A percentile compares a stretch with the other conserved stretches of the same genome.
Evolutionary conservation across 2,329 filamentous ascomycete species (phyloP).

Genomic region (Pseudogymnoascus sp.): DNA sequence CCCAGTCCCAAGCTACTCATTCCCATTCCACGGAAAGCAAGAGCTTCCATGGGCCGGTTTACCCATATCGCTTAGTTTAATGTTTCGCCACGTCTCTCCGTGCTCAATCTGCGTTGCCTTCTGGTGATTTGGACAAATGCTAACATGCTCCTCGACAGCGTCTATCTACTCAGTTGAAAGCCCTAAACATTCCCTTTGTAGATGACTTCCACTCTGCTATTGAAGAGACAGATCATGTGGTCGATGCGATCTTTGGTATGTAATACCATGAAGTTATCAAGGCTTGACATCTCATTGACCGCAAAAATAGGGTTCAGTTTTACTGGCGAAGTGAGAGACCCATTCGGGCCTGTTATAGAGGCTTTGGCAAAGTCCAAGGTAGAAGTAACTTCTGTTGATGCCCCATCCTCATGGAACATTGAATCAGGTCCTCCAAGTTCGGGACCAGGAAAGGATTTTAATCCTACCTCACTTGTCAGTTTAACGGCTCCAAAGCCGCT

Average conservation of each 20-base stretch:
- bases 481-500: conserved; percentile 91
- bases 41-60: neutral
- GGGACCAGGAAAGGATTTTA: conserved; percentile 73
- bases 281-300: conserved; percentile 15
- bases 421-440: conserved; percentile 72
- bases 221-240: conserved; percentile 65
- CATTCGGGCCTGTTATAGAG: conserved; percentile 76
- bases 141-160: conserved; percentile 47
- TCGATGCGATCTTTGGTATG: conserved; percentile 88
- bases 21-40: neutral
- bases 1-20: neutral
- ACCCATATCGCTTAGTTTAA: conserved; percentile 13
- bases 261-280: conserved; percentile 11
- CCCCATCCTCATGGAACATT: conserved; percentile 91
- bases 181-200: conserved; percentile 76
- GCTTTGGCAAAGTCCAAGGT: conserved; percentile 66
- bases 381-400: conserved; percentile 84
- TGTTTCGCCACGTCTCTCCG: neutral
- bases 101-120: neutral
- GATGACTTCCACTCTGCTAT: conserved; percentile 69
- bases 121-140: conserved; percentile 12
- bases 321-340: conserved; percentile 83
- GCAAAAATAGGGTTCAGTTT: conserved; percentile 73
- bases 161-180: conserved; percentile 74
- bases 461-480: conserved; percentile 75